Evolutionary conservation across 2,329 filamentous ascomycete genomes (phyloP).

Genomic region (Talaromyces sp.): DNA sequence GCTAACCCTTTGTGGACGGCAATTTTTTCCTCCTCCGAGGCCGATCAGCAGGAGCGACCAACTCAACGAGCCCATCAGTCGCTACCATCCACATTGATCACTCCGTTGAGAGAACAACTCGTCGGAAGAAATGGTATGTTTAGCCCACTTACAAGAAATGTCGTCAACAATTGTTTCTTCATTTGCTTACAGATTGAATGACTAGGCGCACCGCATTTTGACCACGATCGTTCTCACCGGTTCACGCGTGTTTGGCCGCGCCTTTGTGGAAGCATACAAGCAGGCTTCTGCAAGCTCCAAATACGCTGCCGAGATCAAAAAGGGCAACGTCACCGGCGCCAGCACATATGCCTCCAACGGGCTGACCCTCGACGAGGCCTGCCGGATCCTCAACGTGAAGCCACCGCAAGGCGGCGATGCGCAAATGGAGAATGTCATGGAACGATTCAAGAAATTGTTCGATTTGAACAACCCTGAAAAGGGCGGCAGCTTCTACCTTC

Average conservation of each 20-base stretch:
- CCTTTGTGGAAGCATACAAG: conserved; percentile 90
- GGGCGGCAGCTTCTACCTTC: conserved; percentile 94
- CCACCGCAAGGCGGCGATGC: conserved; percentile 72
- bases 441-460: conserved; percentile 89
- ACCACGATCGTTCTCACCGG: conserved; percentile 88
- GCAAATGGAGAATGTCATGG: conserved; percentile 72
- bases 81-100: background rate
- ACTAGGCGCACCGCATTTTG: conserved; percentile 86
- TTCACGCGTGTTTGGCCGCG: conserved; percentile 83
- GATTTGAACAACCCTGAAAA: conserved; percentile 92
- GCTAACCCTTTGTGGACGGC: background rate
- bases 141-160: background rate
- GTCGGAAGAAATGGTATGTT: background rate
- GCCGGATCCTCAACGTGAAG: conserved; percentile 93
- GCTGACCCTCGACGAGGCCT: conserved; percentile 92
- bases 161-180: background rate
- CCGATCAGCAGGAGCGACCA: background rate
- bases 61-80: background rate
- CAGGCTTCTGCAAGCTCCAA: conserved; percentile 84
- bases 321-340: conserved; percentile 45
- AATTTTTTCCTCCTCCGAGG: background rate
- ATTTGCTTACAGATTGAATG: background rate
- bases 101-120: background rate
- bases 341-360: conserved; percentile 60
- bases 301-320: conserved; percentile 69